A percentile compares a stretch with the other conserved stretches of the same genome.
Evolutionary conservation across 225 moss, liverwort and hornwort genomes (phyloP).

Genomic region (Takakia lepidozioides): DNA sequence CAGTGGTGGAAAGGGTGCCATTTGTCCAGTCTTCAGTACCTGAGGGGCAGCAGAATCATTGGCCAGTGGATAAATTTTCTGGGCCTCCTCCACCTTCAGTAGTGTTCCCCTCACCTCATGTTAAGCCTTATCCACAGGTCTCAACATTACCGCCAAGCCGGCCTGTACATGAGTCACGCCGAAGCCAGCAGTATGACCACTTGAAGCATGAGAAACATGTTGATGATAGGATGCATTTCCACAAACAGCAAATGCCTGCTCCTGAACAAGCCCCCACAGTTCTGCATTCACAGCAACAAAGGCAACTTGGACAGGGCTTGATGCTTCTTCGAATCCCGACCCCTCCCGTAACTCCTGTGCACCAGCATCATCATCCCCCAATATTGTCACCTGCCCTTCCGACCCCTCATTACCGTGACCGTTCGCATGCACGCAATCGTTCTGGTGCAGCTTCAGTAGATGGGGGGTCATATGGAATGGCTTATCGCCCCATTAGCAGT

Average conservation of each 20-base stretch:
- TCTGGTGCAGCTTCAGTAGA: conserved; percentile 37
- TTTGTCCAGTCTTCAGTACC: conserved; percentile 9
- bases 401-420: conserved; percentile 24
- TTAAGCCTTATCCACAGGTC: conserved; percentile 31
- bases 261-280: conserved; percentile 35
- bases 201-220: conserved; percentile 43
- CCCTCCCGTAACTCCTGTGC: conserved; percentile 43
- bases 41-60: conserved; percentile 28
- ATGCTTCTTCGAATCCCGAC: conserved; percentile 58
- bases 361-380: conserved; percentile 53
- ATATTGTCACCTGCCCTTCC: conserved; percentile 26
- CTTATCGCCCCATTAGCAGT: conserved; percentile 52
- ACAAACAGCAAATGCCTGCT: conserved; percentile 47
- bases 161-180: conserved; percentile 33
- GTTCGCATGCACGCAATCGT: conserved; percentile 22
- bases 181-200: conserved; percentile 32
- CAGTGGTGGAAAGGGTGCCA: conserved; percentile 18
- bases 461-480: conserved; percentile 33
- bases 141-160: conserved; percentile 28
- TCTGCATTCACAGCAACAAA: conserved; percentile 41
- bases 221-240: conserved; percentile 51
- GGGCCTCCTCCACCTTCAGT: conserved; percentile 15
- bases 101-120: conserved; percentile 8
- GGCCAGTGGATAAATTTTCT: conserved; percentile 18
- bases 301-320: conserved; percentile 38